Base-by-base conservation (phyloP, 2,329 filamentous ascomycete species). In the Rutstroemia sp. region DNA sequence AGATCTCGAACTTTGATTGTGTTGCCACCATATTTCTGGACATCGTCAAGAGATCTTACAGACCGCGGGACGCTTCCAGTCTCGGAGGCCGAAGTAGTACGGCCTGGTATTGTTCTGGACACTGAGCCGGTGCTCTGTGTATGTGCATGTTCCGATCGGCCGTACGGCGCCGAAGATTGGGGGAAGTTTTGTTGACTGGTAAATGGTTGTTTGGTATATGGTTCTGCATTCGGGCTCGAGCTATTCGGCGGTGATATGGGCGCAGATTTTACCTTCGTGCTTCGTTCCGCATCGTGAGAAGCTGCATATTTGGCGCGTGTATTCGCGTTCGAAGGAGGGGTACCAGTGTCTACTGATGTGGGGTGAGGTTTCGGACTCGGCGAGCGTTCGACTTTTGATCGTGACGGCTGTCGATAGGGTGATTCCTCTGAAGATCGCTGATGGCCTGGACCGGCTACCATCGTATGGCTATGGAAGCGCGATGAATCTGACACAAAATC, bases 1-100 rank as follows among this genome's bases (percentile, higher is more conserved):
- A 99, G 77, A 71, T 96, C 91, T 66, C 88, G 88, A 45, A 99
- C 85, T 69, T 88, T 87, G 67, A 97, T 88, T 3, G 79, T 79
- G 47, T 63, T 64, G 39, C 64, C 64, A 41, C 61, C 62, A 57
- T 73, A 71, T 9, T 69, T 68, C 19, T 72, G 68, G 3, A 73
- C 69, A 54, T 71, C 67, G 54, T 70, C 70, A 47, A 71, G 66
- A 53, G 70, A 65, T 51, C 65, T 62, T 37, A 67, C 59, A 41
- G 66, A 57, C 59, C 68, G 61, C 18, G 61, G 48, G 14, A 69
- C 56, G 6, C n/a, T 42, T n/a, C 47, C 46, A 34, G 16, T 12
- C 14, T 56, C 47, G 5, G 47, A 37, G 19, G 48, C 5, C 30
- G 27, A 49, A n/a, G 48, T 9, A 14, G 30, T 21, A 45, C 47